Evolutionary conservation across 805 yeast genomes (phyloP).

Genomic region (Citeromyces matritensis): DNA sequence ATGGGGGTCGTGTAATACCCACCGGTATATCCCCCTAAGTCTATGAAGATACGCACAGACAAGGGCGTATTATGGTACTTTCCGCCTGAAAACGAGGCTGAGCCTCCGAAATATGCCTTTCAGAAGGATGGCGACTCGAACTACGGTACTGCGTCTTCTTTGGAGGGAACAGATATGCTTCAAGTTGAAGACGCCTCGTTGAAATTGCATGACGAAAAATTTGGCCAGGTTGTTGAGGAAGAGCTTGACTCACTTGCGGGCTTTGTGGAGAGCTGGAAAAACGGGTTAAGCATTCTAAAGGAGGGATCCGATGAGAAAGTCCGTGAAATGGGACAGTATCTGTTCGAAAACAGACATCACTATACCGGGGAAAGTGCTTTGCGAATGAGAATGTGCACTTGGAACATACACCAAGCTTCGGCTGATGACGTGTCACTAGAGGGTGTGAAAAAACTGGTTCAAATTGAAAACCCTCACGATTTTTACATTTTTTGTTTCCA

Average conservation of each 20-base stretch:
- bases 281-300: not conserved
- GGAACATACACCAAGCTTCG: slow-evolving; percentile 14
- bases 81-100: slow-evolving; percentile 1
- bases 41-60: slow-evolving; percentile 2
- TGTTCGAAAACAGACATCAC: not conserved
- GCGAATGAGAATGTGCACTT: slow-evolving; percentile 11
- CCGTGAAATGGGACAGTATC: slow-evolving; percentile 2
- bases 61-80: not conserved
- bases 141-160: too few species aligned
- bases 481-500: slow-evolving; percentile 23
- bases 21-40: too few species aligned
- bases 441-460: slow-evolving; percentile 5
- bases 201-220: too few species aligned
- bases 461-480: slow-evolving; percentile 6
- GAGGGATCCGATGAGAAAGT: not conserved
- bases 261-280: slow-evolving; percentile 1
- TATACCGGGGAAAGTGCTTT: slow-evolving; percentile 1
- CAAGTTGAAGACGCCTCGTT: too few species aligned
- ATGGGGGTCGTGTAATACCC: too few species aligned
- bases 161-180: too few species aligned
- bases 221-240: too few species aligned
- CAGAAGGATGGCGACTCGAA: too few species aligned
- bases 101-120: not conserved
- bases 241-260: not conserved
- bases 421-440: slow-evolving; percentile 5